These are phyloP conservation scores for Endothia cerciana DNA, from an alignment of 2,329 filamentous ascomycete species.

Conservation along the genomic window DNA sequence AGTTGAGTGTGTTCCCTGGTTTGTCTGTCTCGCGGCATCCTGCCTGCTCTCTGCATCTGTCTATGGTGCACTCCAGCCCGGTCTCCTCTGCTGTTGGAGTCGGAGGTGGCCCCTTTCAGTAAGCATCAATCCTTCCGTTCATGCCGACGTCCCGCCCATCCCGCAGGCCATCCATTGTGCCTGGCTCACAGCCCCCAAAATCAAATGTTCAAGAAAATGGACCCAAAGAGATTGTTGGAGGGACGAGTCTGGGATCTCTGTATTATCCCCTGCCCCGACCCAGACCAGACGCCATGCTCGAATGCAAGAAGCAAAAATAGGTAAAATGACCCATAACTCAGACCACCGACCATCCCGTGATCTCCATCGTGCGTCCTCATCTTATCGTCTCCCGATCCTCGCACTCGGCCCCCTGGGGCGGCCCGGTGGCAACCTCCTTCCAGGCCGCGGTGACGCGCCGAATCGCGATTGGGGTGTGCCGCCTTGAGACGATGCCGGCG, in stretches of 20 bases:
- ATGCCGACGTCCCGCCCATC: not conserved
- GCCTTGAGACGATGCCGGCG: constrained; percentile 2
- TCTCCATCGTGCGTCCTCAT: too few relatives aligned
- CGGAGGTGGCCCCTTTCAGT: not conserved
- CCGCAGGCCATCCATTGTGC: constrained; percentile 1
- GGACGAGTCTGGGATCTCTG: constrained; percentile 18
- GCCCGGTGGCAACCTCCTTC: not conserved
- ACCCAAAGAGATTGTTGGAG: not conserved
- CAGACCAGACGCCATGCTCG: constrained; percentile 26
- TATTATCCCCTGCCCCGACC: constrained; percentile 20
- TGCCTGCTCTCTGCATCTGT: not conserved
- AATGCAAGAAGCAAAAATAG: constrained; percentile 8
- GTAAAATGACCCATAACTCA: constrained; percentile 12
- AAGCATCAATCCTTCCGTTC: constrained; percentile 6
- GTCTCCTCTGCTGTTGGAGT: not conserved
- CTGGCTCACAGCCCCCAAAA: constrained; percentile 14
- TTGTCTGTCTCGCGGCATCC: constrained; percentile 3
- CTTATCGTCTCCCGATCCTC: not conserved
- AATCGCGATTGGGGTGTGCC: not conserved
- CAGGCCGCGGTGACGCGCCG: constrained; percentile 1
- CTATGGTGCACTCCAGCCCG: not conserved
- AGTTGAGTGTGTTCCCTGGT: constrained; percentile 15
- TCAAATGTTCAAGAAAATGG: constrained; percentile 12
- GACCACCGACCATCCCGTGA: constrained; percentile 19
- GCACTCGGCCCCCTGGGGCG: constrained; percentile 5